Base-by-base conservation (phyloP, 2,329 filamentous ascomycete genomes). In the Colletotrichum cordylinicola region DNA sequence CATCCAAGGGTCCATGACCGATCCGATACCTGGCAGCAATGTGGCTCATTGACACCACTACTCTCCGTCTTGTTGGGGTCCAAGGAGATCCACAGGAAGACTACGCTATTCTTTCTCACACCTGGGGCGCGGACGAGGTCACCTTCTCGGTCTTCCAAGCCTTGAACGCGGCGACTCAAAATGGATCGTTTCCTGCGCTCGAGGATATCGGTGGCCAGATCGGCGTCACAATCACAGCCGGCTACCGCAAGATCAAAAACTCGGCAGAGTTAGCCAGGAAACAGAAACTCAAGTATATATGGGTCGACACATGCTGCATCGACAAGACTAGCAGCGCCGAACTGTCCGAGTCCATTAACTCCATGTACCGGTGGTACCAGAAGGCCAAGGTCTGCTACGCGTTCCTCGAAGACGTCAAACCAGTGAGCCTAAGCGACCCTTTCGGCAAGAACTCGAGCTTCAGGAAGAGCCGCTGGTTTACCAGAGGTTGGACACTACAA, bases 341-440 rank as follows among this genome's bases (percentile, higher is more conserved):
- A n/a, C 56, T 73, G 9, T 70, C 78, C 7, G 80, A 80, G 55
- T 77, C 78, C 18, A 77, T 80, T 39, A 78, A 79, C 58, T 77
- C 78, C 37, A 79, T 79, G 77, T 80, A 74, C 43, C 64, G 67
- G 7, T 78, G 79, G 76, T 81, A 79, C 39, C 43, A 76, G 21
- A 66, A 76, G 8, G 72, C 80, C 6, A 67, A 21, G 6, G 61
- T 80, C 5, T 81, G 80, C 66, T 80, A 77, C n/a, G 78, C 73
- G 1, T 80, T 76, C 35, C 76, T 81, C 9, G 70, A 77, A 0
- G 71, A 73, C 18, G 71, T 70, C 1, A 90, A 87, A 67, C 80
- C 84, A 43, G 84, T 81, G 77, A 85, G 79, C 8, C 85, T 86
- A 1, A 90, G 89, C 70, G 92, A 95, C 80, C 94, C 94, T 2